These are phyloP conservation scores for Penicillium sp. DNA, from an alignment of 2,329 filamentous ascomycete genomes.

Conservation along the genomic window DNA sequence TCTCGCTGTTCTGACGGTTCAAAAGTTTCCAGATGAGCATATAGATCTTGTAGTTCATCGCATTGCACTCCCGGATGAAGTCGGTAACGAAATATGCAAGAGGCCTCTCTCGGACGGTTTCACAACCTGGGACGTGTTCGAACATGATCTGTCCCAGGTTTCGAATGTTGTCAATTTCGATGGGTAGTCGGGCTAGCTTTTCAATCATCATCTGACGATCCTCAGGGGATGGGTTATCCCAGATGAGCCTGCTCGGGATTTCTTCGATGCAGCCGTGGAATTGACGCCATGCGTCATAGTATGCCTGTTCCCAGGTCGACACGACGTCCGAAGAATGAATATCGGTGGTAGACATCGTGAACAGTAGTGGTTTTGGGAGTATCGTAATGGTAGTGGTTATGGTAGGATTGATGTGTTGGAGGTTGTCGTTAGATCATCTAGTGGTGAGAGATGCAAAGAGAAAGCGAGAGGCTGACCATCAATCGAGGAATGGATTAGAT, in stretches of 20 bases:
- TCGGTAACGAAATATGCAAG: neutral
- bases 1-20: neutral
- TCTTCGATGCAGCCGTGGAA: neutral
- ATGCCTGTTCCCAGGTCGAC: neutral
- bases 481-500: neutral
- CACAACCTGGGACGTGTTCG: neutral
- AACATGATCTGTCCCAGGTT: neutral
- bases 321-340: neutral
- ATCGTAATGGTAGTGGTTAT: no score
- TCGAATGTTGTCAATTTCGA: neutral
- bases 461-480: neutral
- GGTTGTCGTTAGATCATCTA: no score
- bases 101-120: neutral
- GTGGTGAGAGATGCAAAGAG: neutral
- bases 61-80: neutral
- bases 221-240: no score
- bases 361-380: no score
- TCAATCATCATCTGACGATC: neutral
- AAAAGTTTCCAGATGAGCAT: neutral
- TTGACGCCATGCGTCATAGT: neutral
- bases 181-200: neutral
- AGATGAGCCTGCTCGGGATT: accelerated
- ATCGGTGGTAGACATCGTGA: no score
- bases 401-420: neutral
- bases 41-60: neutral